Conservation (phyloP, 2,329 filamentous ascomycete species). For the Ascochyta fabae region DNA sequence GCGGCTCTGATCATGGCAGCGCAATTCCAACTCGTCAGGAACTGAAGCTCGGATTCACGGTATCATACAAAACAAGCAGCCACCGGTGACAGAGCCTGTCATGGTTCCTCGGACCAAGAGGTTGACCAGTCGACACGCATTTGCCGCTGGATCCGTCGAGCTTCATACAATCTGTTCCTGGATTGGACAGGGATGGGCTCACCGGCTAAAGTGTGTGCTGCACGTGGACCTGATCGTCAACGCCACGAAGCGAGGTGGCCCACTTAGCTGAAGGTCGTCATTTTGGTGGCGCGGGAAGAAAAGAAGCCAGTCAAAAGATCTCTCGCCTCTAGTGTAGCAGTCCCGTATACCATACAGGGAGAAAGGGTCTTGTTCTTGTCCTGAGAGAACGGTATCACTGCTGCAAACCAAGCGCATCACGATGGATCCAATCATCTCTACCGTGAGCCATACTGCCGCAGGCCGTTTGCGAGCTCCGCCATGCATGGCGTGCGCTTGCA, state of each 20-base stretch:
- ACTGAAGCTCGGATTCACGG: neutral
- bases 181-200: constrained; percentile 14
- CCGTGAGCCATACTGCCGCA: constrained; percentile 2
- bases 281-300: constrained; percentile 15
- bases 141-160: constrained; percentile 26
- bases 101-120: neutral
- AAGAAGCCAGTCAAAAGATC: neutral
- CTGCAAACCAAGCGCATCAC: neutral
- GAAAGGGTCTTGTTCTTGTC: neutral
- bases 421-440: constrained; percentile 2
- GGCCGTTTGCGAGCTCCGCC: constrained; percentile 2
- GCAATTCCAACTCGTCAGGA: neutral
- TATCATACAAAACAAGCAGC: neutral
- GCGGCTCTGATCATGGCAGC: neutral
- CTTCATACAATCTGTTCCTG: constrained; percentile 19
- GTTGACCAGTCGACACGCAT: constrained; percentile 7
- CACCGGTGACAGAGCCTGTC: neutral
- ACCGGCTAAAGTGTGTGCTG: constrained; percentile 29
- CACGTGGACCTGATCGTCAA: constrained; percentile 31
- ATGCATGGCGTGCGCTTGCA: constrained; percentile 9
- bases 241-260: constrained; percentile 24
- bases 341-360: neutral
- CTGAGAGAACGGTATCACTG: constrained; percentile 1
- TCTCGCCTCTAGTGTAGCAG: constrained; percentile 2
- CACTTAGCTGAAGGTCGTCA: constrained; percentile 17